These are phyloP conservation scores for Zygotorulaspora florentina DNA, from an alignment of 805 yeast genomes.

Conservation along the genomic window DNA sequence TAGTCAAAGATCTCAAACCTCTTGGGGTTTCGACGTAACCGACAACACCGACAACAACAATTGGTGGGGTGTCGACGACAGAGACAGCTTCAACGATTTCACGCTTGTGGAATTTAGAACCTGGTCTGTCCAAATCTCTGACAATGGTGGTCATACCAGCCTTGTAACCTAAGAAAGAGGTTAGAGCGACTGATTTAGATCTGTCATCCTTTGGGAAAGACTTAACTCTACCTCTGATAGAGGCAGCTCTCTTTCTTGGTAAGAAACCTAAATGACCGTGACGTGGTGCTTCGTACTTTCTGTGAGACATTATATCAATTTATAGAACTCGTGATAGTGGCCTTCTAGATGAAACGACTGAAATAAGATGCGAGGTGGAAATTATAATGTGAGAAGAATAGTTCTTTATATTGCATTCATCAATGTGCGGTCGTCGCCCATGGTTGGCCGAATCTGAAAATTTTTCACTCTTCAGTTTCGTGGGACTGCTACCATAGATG, in stretches of 20 bases:
- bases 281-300: constrained; percentile 99
- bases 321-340: no score
- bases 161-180: constrained; percentile 99
- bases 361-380: no score
- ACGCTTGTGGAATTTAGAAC: constrained; percentile 99
- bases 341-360: no score
- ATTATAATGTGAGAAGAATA: no score
- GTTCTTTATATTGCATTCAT: no score
- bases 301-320: constrained; percentile 79
- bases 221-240: constrained; percentile 98
- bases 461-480: no score
- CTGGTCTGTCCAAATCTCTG: constrained; percentile 99
- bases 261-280: constrained; percentile 99
- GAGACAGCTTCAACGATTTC: constrained; percentile 99
- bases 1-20: constrained; percentile 98
- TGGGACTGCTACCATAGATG: no score
- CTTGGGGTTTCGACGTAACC: constrained; percentile 99
- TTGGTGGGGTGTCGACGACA: constrained; percentile 98
- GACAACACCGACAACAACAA: constrained; percentile 99
- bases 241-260: constrained; percentile 99
- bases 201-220: constrained; percentile 98
- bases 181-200: constrained; percentile 96
- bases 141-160: constrained; percentile 99
- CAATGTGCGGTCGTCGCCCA: no score
- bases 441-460: no score